Conservation (phyloP, 208 protist species). For the Acanthamoeba culbertsoni region DNA sequence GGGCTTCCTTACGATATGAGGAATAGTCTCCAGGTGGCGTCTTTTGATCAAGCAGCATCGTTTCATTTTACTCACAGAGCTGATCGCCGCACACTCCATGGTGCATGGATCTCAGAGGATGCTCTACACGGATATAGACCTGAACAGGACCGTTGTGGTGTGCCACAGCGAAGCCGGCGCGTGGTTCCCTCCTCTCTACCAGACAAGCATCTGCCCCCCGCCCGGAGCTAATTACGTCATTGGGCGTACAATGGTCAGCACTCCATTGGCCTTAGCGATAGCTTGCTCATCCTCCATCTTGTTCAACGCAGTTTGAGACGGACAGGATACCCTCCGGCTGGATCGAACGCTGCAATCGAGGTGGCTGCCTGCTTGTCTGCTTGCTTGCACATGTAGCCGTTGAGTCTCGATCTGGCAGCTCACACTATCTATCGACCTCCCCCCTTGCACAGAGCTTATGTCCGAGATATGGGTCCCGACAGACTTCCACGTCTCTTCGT, state of each 20-base stretch:
- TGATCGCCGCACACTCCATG: background rate
- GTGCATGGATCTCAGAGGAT: background rate
- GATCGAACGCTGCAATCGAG: constrained; percentile 49
- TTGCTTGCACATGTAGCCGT: background rate
- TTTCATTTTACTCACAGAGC: background rate
- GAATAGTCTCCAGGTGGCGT: background rate
- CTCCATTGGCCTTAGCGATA: background rate
- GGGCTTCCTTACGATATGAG: background rate
- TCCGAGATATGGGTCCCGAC: constrained; percentile 62
- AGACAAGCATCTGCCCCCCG: constrained; percentile 46
- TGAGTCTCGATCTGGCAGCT: background rate
- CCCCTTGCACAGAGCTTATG: constrained; percentile 27
- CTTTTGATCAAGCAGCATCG: background rate
- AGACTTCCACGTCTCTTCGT: background rate
- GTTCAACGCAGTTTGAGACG: constrained; percentile 38
- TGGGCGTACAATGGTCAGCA: constrained; percentile 39
- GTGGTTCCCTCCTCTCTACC: constrained; percentile 48
- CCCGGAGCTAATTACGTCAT: background rate
- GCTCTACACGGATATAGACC: background rate
- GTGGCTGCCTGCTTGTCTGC: background rate
- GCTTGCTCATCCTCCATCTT: background rate
- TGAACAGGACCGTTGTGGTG: constrained; percentile 25
- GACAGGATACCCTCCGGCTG: constrained; percentile 48
- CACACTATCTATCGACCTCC: background rate
- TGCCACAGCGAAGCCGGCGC: constrained; percentile 63